Evolutionary conservation across 2,329 filamentous ascomycete species (phyloP).

Genomic region (Ophioceras dolichostomum): DNA sequence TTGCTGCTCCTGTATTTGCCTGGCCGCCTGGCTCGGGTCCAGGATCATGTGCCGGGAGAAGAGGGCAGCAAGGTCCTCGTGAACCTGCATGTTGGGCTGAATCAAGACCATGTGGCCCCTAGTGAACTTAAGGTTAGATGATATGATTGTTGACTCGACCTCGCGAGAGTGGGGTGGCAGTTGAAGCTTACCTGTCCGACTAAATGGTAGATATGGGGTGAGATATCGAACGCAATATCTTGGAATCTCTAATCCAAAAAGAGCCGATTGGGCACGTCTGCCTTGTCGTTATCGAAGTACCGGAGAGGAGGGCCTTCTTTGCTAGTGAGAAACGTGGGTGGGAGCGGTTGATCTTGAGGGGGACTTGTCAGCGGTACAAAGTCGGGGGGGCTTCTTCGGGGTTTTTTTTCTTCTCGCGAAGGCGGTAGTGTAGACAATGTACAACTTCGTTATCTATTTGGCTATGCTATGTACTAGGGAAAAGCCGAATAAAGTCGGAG

Average conservation of each 20-base stretch:
- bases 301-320: too few species aligned
- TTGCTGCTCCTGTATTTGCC: too few species aligned
- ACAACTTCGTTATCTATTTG: slow-evolving; percentile 5
- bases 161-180: too few species aligned
- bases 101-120: slow-evolving; percentile 7
- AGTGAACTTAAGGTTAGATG: too few species aligned
- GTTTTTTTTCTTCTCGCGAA: neutral
- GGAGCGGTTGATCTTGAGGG: neutral
- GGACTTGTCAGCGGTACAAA: neutral
- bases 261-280: too few species aligned
- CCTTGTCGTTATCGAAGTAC: too few species aligned
- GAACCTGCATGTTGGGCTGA: slow-evolving; percentile 39
- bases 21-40: slow-evolving; percentile 17
- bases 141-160: too few species aligned
- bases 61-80: slow-evolving; percentile 72
- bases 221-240: too few species aligned
- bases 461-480: slow-evolving; percentile 4
- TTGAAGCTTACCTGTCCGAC: too few species aligned
- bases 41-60: slow-evolving; percentile 68
- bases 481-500: neutral
- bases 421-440: neutral
- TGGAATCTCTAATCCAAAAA: too few species aligned
- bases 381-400: neutral
- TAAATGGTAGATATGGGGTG: too few species aligned
- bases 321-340: neutral